These are phyloP conservation scores for Tetrahymena borealis DNA, from an alignment of 73 alveolate species.

Conservation along the genomic window DNA sequence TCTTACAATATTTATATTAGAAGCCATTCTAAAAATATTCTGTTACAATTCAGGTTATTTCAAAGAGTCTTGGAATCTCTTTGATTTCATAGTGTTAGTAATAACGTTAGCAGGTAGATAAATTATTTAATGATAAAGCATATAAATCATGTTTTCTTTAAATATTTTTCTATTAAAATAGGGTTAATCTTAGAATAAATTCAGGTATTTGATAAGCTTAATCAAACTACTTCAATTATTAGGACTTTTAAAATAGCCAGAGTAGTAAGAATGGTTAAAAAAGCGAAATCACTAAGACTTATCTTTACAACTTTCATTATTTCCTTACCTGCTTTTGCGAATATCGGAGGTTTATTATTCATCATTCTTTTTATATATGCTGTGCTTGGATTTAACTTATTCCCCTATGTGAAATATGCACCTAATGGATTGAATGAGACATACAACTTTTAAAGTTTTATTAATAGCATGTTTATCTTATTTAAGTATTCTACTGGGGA, in stretches of 20 bases:
- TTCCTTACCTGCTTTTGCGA: slow-evolving; percentile 58
- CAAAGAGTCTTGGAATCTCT: slow-evolving; percentile 52
- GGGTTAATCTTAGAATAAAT: slow-evolving; percentile 20
- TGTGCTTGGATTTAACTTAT: slow-evolving; percentile 43
- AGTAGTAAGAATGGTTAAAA: slow-evolving; percentile 40
- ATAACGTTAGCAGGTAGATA: slow-evolving; percentile 9
- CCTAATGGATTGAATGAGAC: slow-evolving; percentile 4
- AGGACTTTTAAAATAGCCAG: slow-evolving; percentile 56
- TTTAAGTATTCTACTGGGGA: slow-evolving; percentile 56
- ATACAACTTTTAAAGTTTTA: slow-evolving; percentile 37
- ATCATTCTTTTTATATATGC: slow-evolving; percentile 45
- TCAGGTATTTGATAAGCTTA: slow-evolving; percentile 9
- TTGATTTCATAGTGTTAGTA: slow-evolving; percentile 57
- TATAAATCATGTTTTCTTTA: too few relatives aligned
- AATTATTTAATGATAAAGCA: too few relatives aligned
- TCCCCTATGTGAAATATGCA: slow-evolving; percentile 43
- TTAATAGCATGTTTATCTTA: slow-evolving; percentile 24
- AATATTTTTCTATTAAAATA: too few relatives aligned
- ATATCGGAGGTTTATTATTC: slow-evolving; percentile 53
- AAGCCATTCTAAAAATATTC: slow-evolving; percentile 27
- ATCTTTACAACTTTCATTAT: slow-evolving; percentile 41
- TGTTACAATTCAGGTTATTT: slow-evolving; percentile 45
- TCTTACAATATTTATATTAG: slow-evolving; percentile 18
- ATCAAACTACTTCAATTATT: slow-evolving; percentile 37
- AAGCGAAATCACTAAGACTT: slow-evolving; percentile 39